These are phyloP conservation scores for Penicillium frequentans DNA, from an alignment of 2,329 filamentous ascomycete species.

Conservation along the genomic window DNA sequence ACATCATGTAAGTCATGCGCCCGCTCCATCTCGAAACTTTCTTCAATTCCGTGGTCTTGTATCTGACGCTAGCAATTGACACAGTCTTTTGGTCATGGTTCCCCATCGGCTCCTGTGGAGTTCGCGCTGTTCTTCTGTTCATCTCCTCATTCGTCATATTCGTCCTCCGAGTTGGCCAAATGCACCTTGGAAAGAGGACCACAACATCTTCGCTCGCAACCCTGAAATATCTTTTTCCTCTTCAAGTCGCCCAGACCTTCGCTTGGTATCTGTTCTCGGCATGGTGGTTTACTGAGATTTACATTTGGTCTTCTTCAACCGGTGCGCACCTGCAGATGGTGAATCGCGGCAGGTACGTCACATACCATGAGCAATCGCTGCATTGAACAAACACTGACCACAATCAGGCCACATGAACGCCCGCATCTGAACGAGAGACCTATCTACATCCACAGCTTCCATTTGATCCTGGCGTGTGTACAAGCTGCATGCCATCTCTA, in stretches of 20 bases:
- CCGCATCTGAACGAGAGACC: constrained; percentile 81
- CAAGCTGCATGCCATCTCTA: constrained; percentile 71
- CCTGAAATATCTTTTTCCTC: constrained; percentile 58
- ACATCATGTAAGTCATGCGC: constrained; percentile 61
- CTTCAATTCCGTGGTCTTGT: neutral
- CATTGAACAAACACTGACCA: constrained; percentile 10
- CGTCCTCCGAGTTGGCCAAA: constrained; percentile 80
- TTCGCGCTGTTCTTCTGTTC: constrained; percentile 75
- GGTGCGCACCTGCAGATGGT: constrained; percentile 69
- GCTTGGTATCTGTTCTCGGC: constrained; percentile 77
- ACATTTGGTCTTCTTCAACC: constrained; percentile 68
- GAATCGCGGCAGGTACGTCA: constrained; percentile 63
- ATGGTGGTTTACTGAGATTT: constrained; percentile 76
- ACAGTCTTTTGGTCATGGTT: constrained; percentile 87
- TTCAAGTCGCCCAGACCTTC: constrained; percentile 67
- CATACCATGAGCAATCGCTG: neutral
- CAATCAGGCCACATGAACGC: constrained; percentile 58
- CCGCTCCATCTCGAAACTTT: neutral
- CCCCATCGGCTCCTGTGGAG: constrained; percentile 71
- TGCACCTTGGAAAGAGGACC: constrained; percentile 73
- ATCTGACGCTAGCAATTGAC: neutral
- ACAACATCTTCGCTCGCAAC: constrained; percentile 67
- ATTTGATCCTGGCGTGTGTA: constrained; percentile 66
- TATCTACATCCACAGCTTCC: constrained; percentile 73
- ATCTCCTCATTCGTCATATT: constrained; percentile 74